These are phyloP conservation scores for Xylariaceae sp. DNA, from an alignment of 2,329 filamentous ascomycete species.

Conservation along the genomic window DNA sequence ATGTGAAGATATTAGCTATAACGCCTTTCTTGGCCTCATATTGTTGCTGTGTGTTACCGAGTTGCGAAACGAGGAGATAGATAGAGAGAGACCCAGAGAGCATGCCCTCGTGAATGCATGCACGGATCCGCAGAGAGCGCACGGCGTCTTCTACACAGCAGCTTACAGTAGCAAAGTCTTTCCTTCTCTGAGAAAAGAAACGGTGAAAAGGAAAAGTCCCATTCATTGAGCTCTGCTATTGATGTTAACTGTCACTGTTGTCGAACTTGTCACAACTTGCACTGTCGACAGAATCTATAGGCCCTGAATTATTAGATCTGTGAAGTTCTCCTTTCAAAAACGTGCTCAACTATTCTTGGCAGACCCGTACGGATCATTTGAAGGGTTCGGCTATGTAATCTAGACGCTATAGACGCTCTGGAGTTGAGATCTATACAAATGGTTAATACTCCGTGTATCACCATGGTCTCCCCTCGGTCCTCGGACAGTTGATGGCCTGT, in stretches of 20 bases:
- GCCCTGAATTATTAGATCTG: background rate
- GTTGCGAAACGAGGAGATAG: too few relatives aligned
- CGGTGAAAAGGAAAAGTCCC: background rate
- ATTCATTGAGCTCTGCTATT: background rate
- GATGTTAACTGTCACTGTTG: background rate
- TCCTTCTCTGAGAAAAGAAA: background rate
- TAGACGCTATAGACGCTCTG: too few relatives aligned
- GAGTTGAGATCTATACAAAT: too few relatives aligned
- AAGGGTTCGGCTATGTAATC: background rate
- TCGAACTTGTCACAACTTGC: background rate
- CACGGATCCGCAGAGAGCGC: background rate
- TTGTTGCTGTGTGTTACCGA: background rate
- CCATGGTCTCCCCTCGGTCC: too few relatives aligned
- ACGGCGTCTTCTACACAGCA: background rate
- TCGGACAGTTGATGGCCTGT: background rate
- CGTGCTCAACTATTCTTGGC: background rate
- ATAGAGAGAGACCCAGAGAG: background rate
- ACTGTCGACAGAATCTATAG: background rate
- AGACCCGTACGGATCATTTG: background rate
- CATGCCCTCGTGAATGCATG: conserved; percentile 5
- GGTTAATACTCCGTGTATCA: too few relatives aligned
- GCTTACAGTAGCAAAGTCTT: background rate
- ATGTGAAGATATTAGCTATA: background rate
- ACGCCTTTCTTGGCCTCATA: background rate
- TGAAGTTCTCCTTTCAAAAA: background rate